Evolutionary conservation across 495 filamentous ascomycete genomes (phyloP).

Genomic region (Podospora fimiseda): DNA sequence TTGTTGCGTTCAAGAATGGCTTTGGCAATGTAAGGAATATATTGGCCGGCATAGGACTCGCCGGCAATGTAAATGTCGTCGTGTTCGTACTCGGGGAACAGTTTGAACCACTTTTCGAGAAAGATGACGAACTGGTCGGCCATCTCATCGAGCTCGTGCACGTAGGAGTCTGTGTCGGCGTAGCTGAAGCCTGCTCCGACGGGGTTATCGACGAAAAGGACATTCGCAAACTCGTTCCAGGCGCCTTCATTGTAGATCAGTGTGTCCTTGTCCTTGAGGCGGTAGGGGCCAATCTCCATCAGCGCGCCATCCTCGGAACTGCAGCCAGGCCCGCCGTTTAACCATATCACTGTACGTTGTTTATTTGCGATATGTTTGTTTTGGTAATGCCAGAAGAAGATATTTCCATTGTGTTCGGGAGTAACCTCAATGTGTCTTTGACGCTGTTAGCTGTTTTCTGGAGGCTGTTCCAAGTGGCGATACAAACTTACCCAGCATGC

Average conservation of each 20-base stretch:
- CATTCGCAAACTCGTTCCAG: conserved; percentile 95
- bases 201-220: conserved; percentile 94
- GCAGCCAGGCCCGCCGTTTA: conserved; percentile 94
- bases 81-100: conserved; percentile 88
- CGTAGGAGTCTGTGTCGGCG: conserved; percentile 76
- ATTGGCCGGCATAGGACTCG: conserved; percentile 94
- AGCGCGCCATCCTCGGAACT: conserved; percentile 94
- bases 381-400: conserved; percentile 98
- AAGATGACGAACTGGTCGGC: conserved; percentile 80
- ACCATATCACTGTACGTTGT: conserved; percentile 90
- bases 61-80: conserved; percentile 96
- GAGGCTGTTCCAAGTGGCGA: conserved; percentile 1
- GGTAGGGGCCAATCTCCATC: conserved; percentile 96
- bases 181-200: conserved; percentile 96
- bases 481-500: conserved; percentile 79
- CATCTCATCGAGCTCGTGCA: conserved; percentile 85
- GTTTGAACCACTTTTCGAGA: conserved; percentile 76
- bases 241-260: conserved; percentile 80
- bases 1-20: conserved; percentile 82
- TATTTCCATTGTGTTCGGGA: conserved; percentile 73
- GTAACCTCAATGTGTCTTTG: conserved; percentile 93
- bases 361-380: conserved; percentile 91
- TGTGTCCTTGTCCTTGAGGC: conserved; percentile 66
- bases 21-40: conserved; percentile 92
- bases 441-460: too few relatives aligned